These are phyloP conservation scores for Orbilia brochopaga DNA, from an alignment of 2,329 filamentous ascomycete genomes.

Conservation along the genomic window DNA sequence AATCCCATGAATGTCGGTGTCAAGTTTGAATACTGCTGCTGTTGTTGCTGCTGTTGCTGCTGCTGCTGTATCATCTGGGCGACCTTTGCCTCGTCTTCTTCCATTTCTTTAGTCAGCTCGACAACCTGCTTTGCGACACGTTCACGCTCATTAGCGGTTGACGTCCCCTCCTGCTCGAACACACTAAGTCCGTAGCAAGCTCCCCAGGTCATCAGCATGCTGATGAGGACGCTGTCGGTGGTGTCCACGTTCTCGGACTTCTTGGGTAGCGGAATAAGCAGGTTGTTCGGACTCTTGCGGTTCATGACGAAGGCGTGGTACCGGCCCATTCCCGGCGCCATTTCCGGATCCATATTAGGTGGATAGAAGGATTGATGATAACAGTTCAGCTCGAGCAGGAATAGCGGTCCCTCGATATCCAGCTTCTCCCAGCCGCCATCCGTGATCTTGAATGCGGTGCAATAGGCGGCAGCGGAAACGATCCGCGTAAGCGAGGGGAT, in stretches of 20 bases:
- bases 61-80: constrained; percentile 25
- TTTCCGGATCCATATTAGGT: constrained; percentile 10
- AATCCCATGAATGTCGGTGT: not conserved
- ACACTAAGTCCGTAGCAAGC: constrained; percentile 45
- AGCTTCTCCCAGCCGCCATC: constrained; percentile 41
- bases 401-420: constrained; percentile 39
- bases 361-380: constrained; percentile 29
- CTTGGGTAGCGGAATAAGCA: constrained; percentile 43
- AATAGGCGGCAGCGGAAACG: constrained; percentile 36
- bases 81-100: constrained; percentile 12
- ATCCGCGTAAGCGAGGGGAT: constrained; percentile 28
- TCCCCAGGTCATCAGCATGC: constrained; percentile 46
- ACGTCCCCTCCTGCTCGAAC: constrained; percentile 42
- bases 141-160: constrained; percentile 36
- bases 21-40: not conserved
- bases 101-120: constrained; percentile 38
- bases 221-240: constrained; percentile 40
- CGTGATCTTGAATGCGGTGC: constrained; percentile 41
- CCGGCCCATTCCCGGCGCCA: constrained; percentile 17
- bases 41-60: constrained; percentile 5
- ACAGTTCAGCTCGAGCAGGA: constrained; percentile 36
- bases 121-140: constrained; percentile 26
- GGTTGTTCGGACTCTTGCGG: constrained; percentile 39
- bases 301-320: constrained; percentile 44
- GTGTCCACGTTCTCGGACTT: constrained; percentile 43